Conservation (phyloP, 257 asterid species). For the Petrea volubilis region DNA sequence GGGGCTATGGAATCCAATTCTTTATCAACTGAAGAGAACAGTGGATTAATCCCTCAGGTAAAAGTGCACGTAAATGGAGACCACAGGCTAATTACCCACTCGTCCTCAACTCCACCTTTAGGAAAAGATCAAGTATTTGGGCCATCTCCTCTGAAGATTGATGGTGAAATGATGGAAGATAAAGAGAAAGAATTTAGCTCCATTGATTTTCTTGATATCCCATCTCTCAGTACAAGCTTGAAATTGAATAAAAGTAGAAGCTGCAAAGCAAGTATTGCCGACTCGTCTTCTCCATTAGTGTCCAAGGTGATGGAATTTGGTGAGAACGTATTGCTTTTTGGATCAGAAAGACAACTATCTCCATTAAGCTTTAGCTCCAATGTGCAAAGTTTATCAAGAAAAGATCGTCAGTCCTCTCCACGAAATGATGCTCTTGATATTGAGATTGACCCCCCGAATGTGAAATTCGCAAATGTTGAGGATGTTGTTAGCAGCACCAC, state of each 20-base stretch:
- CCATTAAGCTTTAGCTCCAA: conserved; percentile 37
- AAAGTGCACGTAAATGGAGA: conserved; percentile 18
- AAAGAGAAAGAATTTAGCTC: conserved; percentile 41
- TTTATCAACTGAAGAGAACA: conserved; percentile 32
- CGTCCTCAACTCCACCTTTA: conserved; percentile 27
- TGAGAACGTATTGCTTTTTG: conserved; percentile 48
- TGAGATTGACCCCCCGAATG: conserved; percentile 45
- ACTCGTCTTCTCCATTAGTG: conserved; percentile 46
- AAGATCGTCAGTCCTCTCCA: conserved; percentile 47
- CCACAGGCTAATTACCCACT: conserved; percentile 21
- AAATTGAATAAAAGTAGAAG: conserved; percentile 68
- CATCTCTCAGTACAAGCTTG: conserved; percentile 39
- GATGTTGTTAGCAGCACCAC: conserved; percentile 14
- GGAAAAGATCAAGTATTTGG: conserved; percentile 23
- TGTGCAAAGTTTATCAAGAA: conserved; percentile 35
- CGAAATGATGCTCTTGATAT: conserved; percentile 45
- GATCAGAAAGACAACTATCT: conserved; percentile 52
- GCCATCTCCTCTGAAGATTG: conserved; percentile 32
- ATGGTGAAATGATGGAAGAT: conserved; percentile 34
- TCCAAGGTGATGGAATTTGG: conserved; percentile 37
- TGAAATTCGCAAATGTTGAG: conserved; percentile 32
- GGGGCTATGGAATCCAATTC: conserved; percentile 28
- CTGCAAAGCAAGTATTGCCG: conserved; percentile 60
- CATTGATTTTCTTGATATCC: conserved; percentile 33
- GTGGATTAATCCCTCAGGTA: conserved; percentile 20